Evolutionary conservation across 352 stramenopile species (phyloP).

Genomic region (Pythium dissotocum): DNA sequence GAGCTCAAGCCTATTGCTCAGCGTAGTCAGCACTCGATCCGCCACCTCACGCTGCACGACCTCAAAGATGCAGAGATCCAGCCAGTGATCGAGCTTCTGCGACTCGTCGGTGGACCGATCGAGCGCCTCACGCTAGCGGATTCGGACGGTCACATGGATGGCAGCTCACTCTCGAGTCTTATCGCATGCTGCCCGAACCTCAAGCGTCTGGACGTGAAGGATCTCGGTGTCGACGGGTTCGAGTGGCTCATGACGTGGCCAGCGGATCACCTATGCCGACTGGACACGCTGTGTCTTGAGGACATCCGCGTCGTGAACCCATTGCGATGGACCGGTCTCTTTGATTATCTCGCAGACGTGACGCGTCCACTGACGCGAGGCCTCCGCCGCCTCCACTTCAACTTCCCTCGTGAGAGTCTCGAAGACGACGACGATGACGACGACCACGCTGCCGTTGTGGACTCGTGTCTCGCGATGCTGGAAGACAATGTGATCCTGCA

Average conservation of each 20-base stretch:
- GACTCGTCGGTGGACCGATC: not conserved
- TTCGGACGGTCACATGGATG: not conserved
- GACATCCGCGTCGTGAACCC: not conserved
- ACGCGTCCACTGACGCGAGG: not conserved
- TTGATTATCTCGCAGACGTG: not conserved
- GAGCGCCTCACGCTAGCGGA: not conserved
- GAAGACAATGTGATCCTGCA: not conserved
- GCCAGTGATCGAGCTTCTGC: not conserved
- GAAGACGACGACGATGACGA: not conserved
- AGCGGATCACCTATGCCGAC: not conserved
- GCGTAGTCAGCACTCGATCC: constrained; percentile 11
- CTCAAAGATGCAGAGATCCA: not conserved
- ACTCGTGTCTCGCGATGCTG: not conserved
- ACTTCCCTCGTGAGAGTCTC: not conserved
- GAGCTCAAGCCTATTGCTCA: constrained; percentile 8
- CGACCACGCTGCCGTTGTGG: not conserved
- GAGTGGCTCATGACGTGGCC: not conserved
- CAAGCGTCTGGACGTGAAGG: not conserved
- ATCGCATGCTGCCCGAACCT: not conserved
- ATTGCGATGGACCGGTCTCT: not conserved
- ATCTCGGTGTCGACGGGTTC: not conserved
- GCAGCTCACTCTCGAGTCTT: not conserved
- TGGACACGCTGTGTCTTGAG: not conserved
- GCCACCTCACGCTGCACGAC: not conserved
- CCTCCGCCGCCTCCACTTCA: not conserved